Base-by-base conservation (phyloP, 192 early-diverging fungal species). In the Coemansia furcata region DNA sequence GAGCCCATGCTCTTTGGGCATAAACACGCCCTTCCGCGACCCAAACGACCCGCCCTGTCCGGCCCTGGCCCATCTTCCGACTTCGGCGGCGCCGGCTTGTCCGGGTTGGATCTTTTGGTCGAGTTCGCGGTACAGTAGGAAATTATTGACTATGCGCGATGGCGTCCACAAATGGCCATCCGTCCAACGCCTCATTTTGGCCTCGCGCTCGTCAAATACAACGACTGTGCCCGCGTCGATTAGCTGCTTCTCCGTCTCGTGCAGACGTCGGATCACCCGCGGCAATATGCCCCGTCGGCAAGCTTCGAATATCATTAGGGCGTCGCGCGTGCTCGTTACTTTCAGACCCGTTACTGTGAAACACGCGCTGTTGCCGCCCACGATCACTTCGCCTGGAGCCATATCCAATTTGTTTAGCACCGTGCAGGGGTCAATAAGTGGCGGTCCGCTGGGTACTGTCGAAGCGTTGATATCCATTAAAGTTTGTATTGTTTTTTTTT, bases 161-260 rank as follows among this genome's bases (percentile, higher is more conserved):
- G 93, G 93, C 36, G 91, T 90, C 93, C 93, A 94, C 17, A 86
- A 75, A 8, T 88, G 83, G 6, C 92, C 92, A 59, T 94, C 93
- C 3, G 93, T 95, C 93, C 93, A 95, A 21, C 93, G 84, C 74
- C 92, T 92, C 78, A 94, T 92, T 6, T 89, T 88, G 39, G 89
- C 89, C 68, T 93, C 91, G 58, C 87, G 81, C 77, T 95, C 92
- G 68, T 94, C 90, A 84, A 93, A 95, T 43, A 95, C 90, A 44
- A 93, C 89, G n/a, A 94, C 85, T 4, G 90, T 89, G 35, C 93
- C 93, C 14, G 87, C 89, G 52, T 79, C 67, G 47, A 95, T 89
- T 46, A 85, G 82, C 49, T 85, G 84, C 68, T 90, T 86, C 65
- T 95, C 91, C 58, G 78, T 73, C 32, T 92, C 91, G 64, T 89